phyloP scores from a whole-genome alignment of 1,284 basidiomycete species.

The Marasmius fiardii region DNA sequence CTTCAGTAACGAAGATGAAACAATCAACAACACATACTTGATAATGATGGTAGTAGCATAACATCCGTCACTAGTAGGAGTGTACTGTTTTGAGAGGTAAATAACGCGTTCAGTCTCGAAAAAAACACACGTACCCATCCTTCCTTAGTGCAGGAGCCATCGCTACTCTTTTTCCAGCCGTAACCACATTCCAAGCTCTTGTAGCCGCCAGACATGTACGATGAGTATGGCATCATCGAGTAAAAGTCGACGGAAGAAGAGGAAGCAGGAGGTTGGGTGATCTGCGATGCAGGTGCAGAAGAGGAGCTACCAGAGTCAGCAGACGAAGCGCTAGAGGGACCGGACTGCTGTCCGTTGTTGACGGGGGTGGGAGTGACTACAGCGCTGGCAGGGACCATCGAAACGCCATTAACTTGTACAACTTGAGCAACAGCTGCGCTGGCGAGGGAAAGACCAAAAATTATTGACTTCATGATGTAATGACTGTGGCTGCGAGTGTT shows the following conservation, averaged over 20 bases:
- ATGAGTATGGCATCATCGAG: conserved; percentile 51
- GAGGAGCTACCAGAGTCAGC: conserved; percentile 14
- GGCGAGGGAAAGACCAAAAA: conserved; percentile 55
- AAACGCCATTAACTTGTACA: conserved; percentile 42
- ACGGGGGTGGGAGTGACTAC: conserved; percentile 11
- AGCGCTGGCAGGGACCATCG: conserved; percentile 36
- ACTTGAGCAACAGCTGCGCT: conserved; percentile 52
- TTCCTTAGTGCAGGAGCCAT: conserved; percentile 50
- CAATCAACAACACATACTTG: conserved; percentile 30
- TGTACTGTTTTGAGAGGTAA: conserved; percentile 28
- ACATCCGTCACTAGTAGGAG: conserved; percentile 43
- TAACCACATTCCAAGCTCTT: conserved; percentile 64
- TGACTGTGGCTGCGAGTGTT: conserved; percentile 31
- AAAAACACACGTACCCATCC: conserved; percentile 51
- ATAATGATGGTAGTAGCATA: conserved; percentile 62
- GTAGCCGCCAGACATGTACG: conserved; percentile 60
- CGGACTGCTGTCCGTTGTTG: conserved; percentile 3
- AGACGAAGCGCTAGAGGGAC: not conserved
- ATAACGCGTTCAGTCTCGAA: not conserved
- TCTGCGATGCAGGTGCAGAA: conserved; percentile 13
- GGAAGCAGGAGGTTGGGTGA: conserved; percentile 16
- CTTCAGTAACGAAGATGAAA: conserved; percentile 11
- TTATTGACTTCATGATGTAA: conserved; percentile 60
- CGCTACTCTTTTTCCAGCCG: conserved; percentile 51
- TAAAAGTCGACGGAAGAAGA: conserved; percentile 35